Evolutionary conservation across 495 filamentous ascomycete genomes (phyloP), one percentile per base, ranked within the genome.

Genomic region (Xylaria scruposa): DNA sequence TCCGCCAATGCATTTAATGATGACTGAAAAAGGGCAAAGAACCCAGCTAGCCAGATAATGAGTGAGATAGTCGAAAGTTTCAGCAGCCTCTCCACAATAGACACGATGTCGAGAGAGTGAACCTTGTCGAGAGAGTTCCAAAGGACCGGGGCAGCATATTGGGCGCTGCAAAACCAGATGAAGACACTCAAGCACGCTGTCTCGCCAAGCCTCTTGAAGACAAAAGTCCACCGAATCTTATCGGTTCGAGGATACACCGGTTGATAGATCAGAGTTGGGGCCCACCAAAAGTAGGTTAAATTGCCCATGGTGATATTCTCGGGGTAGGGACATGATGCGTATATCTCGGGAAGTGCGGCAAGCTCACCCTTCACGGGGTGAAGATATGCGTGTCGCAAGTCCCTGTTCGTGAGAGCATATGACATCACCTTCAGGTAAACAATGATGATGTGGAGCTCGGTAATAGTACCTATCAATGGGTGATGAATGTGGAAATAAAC

Each of bases 361-460:
- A 84, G 79, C 72, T 88, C 85, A 46, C 85, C 83, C 49, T 82
- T 82, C 3, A 88, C 86, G 3, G 92, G 91, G 73, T 93, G 89
- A 36, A 97, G 87, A 76, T 92, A 91, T 31, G 95, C 94, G 71
- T 95, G 92, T 10, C 96, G 92, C 46, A 99, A 90, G 79, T 99
- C 96, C 66, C 96, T 91, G 81, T 98, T 98, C 15, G 96, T 97
- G 77, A 98, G 91, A 26, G 96, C 96, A 76, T 98, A 99, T 0
- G 95, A 98, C 75, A 93, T 91, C 47, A 91, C 94, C 83, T 99
- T 99, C 71, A 99, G 86, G 90, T 94, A 97, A 53, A 97, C 94
- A 44, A 99, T 94, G 77, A 98, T 90, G 51, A 95, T 94, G 79
- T 99, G 96, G 38, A 97, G 81, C 77, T 98, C 91, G 70, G 92